Percentiles rank a stretch among this genome's conserved stretches.
Conservation (phyloP, 2,329 filamentous ascomycete species). For the Anisogramma anomala region DNA sequence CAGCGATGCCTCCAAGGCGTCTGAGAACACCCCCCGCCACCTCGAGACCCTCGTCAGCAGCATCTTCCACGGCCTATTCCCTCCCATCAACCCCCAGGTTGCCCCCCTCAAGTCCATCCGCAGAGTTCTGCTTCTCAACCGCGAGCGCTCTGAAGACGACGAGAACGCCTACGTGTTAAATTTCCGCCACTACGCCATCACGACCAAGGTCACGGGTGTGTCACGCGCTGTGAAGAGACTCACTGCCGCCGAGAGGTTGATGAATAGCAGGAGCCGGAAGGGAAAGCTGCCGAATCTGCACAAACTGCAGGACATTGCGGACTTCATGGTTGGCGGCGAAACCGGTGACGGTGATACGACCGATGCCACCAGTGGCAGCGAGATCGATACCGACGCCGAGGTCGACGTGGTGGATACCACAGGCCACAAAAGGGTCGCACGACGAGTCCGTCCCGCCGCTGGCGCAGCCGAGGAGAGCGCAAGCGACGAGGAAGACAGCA, state of each 20-base stretch:
- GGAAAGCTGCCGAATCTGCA: constrained; percentile 76
- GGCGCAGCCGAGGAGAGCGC: constrained; percentile 33
- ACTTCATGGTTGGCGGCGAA: constrained; percentile 82
- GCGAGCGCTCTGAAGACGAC: constrained; percentile 45
- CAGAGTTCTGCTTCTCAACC: constrained; percentile 79
- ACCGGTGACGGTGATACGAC: constrained; percentile 73
- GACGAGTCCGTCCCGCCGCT: constrained; percentile 37
- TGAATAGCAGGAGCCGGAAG: constrained; percentile 51
- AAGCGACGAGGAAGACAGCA: constrained; percentile 29
- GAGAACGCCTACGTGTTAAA: constrained; percentile 70
- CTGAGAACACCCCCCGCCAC: constrained; percentile 73
- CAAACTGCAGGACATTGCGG: constrained; percentile 82
- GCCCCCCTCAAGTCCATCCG: constrained; percentile 88
- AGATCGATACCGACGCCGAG: constrained; percentile 88
- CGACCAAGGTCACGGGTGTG: constrained; percentile 72
- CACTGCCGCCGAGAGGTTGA: constrained; percentile 72
- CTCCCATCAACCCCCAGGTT: constrained; percentile 83
- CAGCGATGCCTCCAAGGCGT: constrained; percentile 47
- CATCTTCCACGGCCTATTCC: constrained; percentile 92
- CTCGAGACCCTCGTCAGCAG: constrained; percentile 88
- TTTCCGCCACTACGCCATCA: constrained; percentile 90
- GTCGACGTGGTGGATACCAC: constrained; percentile 69
- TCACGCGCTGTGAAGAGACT: constrained; percentile 75
- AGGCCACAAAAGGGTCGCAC: constrained; percentile 45
- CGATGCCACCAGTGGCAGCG: constrained; percentile 74